A percentile compares a stretch with the other conserved stretches of the same genome.
These are phyloP conservation scores for Fistulinella cinereoalba DNA, from an alignment of 1,284 basidiomycete genomes.

Conservation along the genomic window DNA sequence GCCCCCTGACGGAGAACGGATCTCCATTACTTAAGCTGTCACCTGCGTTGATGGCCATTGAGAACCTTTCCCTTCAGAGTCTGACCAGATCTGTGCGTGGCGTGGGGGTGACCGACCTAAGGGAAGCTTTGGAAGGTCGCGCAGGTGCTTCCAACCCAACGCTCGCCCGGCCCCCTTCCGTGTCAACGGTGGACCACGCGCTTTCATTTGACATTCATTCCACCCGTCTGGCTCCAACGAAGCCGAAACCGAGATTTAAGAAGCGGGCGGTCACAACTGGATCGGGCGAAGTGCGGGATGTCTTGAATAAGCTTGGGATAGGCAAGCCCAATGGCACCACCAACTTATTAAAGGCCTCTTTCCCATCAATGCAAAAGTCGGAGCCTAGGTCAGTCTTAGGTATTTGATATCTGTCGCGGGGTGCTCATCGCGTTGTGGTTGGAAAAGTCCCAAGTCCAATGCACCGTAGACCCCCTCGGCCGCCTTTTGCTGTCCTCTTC, in stretches of 20 bases:
- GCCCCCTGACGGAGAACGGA: conserved; percentile 61
- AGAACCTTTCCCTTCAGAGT: conserved; percentile 82
- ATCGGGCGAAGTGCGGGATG: conserved; percentile 73
- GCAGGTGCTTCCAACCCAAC: conserved; percentile 75
- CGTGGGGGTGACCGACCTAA: conserved; percentile 81
- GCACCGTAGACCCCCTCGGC: too few species aligned
- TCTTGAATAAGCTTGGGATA: conserved; percentile 73
- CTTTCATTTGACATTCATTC: conserved; percentile 46
- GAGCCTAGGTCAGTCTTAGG: conserved; percentile 36
- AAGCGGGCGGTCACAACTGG: conserved; percentile 49
- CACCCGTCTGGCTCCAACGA: conserved; percentile 44
- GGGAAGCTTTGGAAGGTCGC: conserved; percentile 82
- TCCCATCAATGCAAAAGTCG: conserved; percentile 47
- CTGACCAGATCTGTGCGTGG: conserved; percentile 70
- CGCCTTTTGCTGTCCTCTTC: too few species aligned
- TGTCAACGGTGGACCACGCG: conserved; percentile 71
- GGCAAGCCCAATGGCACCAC: conserved; percentile 63
- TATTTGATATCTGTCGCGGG: not conserved
- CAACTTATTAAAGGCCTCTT: conserved; percentile 63
- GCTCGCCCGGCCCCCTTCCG: conserved; percentile 59
- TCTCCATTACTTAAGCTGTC: conserved; percentile 76
- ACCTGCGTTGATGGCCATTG: conserved; percentile 82
- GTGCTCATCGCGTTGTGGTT: conserved; percentile 3
- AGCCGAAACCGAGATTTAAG: conserved; percentile 54
- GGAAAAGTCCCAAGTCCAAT: conserved; percentile 19